A percentile compares a stretch with the other conserved stretches of the same genome.
These are phyloP conservation scores for Thymus mandschuricus DNA, from an alignment of 257 asterid genomes.

Conservation along the genomic window DNA sequence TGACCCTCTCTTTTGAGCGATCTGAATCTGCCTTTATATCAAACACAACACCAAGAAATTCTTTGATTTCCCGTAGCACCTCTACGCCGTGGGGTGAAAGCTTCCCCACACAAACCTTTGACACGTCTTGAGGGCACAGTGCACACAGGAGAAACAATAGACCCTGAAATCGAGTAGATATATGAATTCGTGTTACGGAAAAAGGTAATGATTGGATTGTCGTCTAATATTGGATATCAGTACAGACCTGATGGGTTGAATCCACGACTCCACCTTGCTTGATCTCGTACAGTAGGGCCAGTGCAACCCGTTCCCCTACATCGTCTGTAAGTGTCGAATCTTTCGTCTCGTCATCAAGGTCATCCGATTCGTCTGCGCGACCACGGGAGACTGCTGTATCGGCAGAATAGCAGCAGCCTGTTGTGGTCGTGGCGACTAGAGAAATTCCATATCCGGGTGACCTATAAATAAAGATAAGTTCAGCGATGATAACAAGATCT, in stretches of 20 bases:
- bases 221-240: too few species aligned
- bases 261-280: slow-evolving; percentile 98
- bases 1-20: slow-evolving; percentile 71
- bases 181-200: not conserved
- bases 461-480: slow-evolving; percentile 44
- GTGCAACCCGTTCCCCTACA: slow-evolving; percentile 69
- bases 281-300: slow-evolving; percentile 63
- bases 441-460: slow-evolving; percentile 96
- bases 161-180: slow-evolving; percentile 52
- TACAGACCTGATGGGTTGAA: slow-evolving; percentile 92
- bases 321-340: slow-evolving; percentile 69
- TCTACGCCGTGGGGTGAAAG: slow-evolving; percentile 78
- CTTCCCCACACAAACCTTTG: slow-evolving; percentile 87
- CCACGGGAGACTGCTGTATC: slow-evolving; percentile 67
- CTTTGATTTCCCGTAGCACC: slow-evolving; percentile 67
- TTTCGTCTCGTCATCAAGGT: slow-evolving; percentile 56
- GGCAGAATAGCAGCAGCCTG: slow-evolving; percentile 80
- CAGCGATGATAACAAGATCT: slow-evolving; percentile 17
- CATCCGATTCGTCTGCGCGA: slow-evolving; percentile 50
- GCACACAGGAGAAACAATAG: slow-evolving; percentile 90
- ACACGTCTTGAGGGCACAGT: slow-evolving; percentile 82
- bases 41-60: slow-evolving; percentile 76
- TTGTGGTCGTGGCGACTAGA: slow-evolving; percentile 79
- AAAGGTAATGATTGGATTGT: not conserved
- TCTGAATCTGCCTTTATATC: slow-evolving; percentile 82